Evolutionary conservation across 2,329 filamentous ascomycete species (phyloP).

Genomic region (Fusarium multiceps): DNA sequence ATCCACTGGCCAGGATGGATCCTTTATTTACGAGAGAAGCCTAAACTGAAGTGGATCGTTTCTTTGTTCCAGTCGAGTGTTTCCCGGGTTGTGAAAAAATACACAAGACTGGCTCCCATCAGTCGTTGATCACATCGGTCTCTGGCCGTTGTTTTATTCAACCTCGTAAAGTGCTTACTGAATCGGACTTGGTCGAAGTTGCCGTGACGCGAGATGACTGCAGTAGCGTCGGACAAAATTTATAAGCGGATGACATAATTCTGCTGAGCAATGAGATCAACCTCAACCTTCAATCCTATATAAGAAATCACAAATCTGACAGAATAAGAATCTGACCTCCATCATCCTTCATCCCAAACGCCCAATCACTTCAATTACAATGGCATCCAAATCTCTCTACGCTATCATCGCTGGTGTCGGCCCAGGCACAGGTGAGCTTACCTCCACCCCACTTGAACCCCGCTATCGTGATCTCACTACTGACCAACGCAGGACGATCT

Average conservation of each 20-base stretch:
- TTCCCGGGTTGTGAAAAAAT: too few relatives aligned
- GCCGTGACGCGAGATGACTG: neutral
- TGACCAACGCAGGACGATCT: slow-evolving; percentile 53
- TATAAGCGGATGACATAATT: slow-evolving; percentile 40
- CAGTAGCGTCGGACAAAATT: slow-evolving; percentile 12
- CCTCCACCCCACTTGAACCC: neutral
- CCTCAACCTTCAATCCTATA: neutral
- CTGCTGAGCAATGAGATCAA: slow-evolving; percentile 12
- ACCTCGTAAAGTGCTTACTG: neutral
- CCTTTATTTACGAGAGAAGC: too few relatives aligned
- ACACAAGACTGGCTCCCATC: too few relatives aligned
- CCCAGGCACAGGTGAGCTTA: slow-evolving; percentile 67
- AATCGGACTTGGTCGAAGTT: neutral
- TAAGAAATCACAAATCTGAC: neutral
- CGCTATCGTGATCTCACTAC: neutral
- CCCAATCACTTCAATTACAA: neutral
- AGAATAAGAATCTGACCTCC: neutral
- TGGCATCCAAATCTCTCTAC: slow-evolving; percentile 60
- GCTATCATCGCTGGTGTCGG: slow-evolving; percentile 78
- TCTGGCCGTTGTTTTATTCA: neutral
- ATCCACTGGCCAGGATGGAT: too few relatives aligned
- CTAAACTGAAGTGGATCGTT: too few relatives aligned
- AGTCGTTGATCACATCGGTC: too few relatives aligned
- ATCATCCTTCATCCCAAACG: too few relatives aligned
- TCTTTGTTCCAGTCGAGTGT: too few relatives aligned